Evolutionary conservation across 371 early-diverging fungal genomes (phyloP), one percentile per base, ranked within the genome.

Genomic region (Sanchytrium tribonematis): DNA sequence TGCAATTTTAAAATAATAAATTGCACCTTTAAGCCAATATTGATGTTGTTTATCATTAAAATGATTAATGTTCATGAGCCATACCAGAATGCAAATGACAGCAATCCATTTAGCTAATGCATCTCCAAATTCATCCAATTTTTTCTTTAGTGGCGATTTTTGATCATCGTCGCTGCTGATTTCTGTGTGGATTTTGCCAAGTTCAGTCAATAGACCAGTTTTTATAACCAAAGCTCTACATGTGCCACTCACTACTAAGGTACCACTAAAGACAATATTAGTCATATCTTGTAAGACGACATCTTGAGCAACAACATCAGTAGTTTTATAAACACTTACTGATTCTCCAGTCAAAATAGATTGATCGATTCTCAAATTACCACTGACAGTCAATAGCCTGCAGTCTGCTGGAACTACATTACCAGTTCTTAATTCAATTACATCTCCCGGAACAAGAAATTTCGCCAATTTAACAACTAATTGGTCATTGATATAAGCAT

Each of bases 1-100:
- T 29, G 95, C 95, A 69, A 96, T 96, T 82, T 95, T 96, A 80
- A 91, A 91, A 75, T 90, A 90, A 77, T 89, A 89, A n/a, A 91
- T 80, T 29, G 89, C 88, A 72, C 90, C 90, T 71, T 86, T 83
- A 69, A 94, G 74, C 89, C 89, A 90, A 28, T 92, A 93, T 67
- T 88, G 83, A 79, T 89, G 89, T 48, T 83, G 78, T 29, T 87
- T 86, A 75, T 93, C 93, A 74, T 78, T 84, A 75, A 95, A 96
- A 76, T 94, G 93, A 31, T 90, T 85, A 71, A 96, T 85, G 78
- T 94, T 94, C 77, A 96, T 91, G 31, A 88, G 73, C 97, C 96
- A 97, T 68, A 96, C 96, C 29, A 97, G 81, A 31, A 96, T 78
- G 77, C 97, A 96, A 71, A 97, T 86, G 30, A 94, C 84, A 12